Percentiles rank a stretch among this genome's conserved stretches.
Conservation (phyloP, 345 rosid species). For the Eucalyptus pauciflora region DNA sequence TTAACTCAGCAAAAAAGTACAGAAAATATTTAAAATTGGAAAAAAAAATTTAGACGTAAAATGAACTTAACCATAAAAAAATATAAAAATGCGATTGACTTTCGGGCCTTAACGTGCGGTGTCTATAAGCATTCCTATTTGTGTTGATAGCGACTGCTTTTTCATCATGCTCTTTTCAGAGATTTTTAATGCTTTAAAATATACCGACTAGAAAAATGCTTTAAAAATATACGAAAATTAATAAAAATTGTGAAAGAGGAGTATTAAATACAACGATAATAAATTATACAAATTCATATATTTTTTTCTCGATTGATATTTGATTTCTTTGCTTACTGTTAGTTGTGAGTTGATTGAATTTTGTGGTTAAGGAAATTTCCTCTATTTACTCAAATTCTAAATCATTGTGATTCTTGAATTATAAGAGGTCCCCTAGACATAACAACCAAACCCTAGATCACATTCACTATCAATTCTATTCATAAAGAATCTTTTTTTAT, state of each 20-base stretch:
- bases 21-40: neutral
- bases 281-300: neutral
- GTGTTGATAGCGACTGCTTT: neutral
- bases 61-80: neutral
- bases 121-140: neutral
- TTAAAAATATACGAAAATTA: neutral
- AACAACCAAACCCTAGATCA: neutral
- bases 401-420: neutral
- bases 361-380: neutral
- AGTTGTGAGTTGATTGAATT: neutral
- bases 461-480: neutral
- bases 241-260: neutral
- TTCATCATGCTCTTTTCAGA: neutral
- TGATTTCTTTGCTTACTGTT: neutral
- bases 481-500: neutral
- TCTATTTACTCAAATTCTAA: neutral
- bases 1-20: neutral
- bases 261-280: accelerated
- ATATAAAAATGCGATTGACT: neutral
- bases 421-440: neutral
- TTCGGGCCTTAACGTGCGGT: neutral
- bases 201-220: neutral
- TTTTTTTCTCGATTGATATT: neutral
- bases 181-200: neutral
- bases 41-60: neutral